Base-by-base conservation (phyloP, 176 grass and related monocot genomes). In the Melocanna baccifera region DNA sequence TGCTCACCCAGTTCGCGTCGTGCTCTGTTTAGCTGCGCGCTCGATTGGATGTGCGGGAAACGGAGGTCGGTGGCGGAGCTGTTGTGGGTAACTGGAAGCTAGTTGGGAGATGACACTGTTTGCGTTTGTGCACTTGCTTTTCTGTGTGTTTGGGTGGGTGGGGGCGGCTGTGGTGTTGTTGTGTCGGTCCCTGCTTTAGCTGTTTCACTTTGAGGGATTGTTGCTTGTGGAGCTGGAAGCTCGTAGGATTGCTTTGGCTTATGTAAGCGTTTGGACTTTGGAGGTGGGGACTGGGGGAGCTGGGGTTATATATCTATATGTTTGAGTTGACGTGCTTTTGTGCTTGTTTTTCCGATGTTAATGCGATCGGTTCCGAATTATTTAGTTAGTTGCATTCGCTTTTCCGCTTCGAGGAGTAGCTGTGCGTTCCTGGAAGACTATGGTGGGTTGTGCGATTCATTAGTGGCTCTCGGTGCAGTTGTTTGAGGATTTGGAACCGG, bases 171-270 rank as follows among this genome's bases (percentile, higher is more conserved):
- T 86, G 56, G 26, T 63, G 83, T 81, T 69, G 82, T 72, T 75
- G 71, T 85, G 88, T 77, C 71, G 56, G 37, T 78, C 73, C 32
- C 66, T 47, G 79, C 88, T 86, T 90, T 86, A 83, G 45, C 43
- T 71, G 84, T 65, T 51, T 73, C 56, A 66, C 83, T 90, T 90
- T 86, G 75, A 12, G 68, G 58, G 26, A 65, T 88, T 67, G 79
- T 84, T 90, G 83, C 66, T 78, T 86, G 72, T 69, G 88, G 88
- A 73, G 84, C 79, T 90, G 88, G 88, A 89, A 56, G 71, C 88
- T 90, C 56, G 72, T 82, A 86, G 78, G 88, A 77, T 82, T 65
- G 36, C 78, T 77, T 71, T 66, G 64, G 55, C 78, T 65, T 86
- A 69, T 82, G 19, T 71, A 71, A 70, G 53, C 62, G 11, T 37